These are phyloP conservation scores for Kluyveromyces dobzhanskii DNA, from an alignment of 805 yeast genomes.

Conservation along the genomic window DNA sequence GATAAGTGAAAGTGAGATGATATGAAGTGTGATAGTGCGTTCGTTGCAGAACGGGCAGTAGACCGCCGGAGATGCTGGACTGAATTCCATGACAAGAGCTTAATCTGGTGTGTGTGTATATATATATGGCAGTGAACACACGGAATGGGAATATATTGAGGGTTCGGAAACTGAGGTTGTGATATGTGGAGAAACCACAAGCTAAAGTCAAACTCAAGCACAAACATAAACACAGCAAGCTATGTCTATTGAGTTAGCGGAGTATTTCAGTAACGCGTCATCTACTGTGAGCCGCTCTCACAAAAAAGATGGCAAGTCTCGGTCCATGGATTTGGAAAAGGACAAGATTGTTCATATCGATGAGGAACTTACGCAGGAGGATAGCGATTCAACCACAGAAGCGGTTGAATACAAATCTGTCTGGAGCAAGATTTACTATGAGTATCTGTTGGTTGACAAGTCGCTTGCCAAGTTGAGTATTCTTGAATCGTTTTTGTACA, in stretches of 20 bases:
- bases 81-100: too few species aligned
- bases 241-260: slow-evolving; percentile 2
- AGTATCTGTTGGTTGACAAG: slow-evolving; percentile 21
- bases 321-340: neutral
- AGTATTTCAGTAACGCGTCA: slow-evolving; percentile 3
- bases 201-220: too few species aligned
- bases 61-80: too few species aligned
- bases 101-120: too few species aligned
- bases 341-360: slow-evolving; percentile 1
- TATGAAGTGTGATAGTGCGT: too few species aligned
- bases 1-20: too few species aligned
- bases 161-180: too few species aligned
- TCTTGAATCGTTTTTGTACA: slow-evolving; percentile 58
- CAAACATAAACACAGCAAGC: neutral
- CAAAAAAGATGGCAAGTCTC: neutral
- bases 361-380: neutral
- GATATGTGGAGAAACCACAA: too few species aligned
- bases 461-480: slow-evolving; percentile 36
- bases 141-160: too few species aligned
- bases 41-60: too few species aligned
- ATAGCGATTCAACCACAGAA: neutral
- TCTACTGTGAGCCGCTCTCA: neutral
- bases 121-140: too few species aligned
- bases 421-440: slow-evolving; percentile 20
- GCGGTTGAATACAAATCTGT: neutral